These are phyloP conservation scores for Hygrophoropsis aurantiaca DNA, from an alignment of 768 basidiomycete genomes.

Conservation along the genomic window DNA sequence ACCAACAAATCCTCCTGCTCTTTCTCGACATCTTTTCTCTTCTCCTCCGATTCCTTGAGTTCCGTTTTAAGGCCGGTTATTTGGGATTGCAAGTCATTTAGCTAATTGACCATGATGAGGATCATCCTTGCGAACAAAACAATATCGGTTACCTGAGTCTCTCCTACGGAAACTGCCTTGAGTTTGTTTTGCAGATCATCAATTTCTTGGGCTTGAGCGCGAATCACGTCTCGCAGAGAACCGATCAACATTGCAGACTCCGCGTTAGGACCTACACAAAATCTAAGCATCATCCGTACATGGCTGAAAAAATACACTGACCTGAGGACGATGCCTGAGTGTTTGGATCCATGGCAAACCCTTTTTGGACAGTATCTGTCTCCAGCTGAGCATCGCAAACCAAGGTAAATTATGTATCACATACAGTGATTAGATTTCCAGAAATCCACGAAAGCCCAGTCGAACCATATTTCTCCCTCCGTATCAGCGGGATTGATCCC, in stretches of 20 bases:
- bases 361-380: slow-evolving; percentile 75
- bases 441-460: slow-evolving; percentile 97
- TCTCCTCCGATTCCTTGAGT: slow-evolving; percentile 55
- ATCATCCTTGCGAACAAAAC: neutral
- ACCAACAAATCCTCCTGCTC: slow-evolving; percentile 97
- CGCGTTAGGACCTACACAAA: slow-evolving; percentile 55
- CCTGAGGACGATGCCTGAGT: slow-evolving; percentile 60
- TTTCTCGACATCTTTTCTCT: slow-evolving; percentile 83
- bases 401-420: neutral
- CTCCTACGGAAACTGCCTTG: slow-evolving; percentile 34
- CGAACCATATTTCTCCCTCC: slow-evolving; percentile 93
- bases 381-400: neutral
- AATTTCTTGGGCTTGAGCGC: slow-evolving; percentile 79
- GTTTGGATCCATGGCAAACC: slow-evolving; percentile 68
- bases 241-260: slow-evolving; percentile 81
- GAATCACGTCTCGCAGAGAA: slow-evolving; percentile 82
- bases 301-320: slow-evolving; percentile 25
- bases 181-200: slow-evolving; percentile 65
- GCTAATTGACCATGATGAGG: slow-evolving; percentile 26
- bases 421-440: slow-evolving; percentile 97
- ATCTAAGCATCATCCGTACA: slow-evolving; percentile 2
- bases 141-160: slow-evolving; percentile 36
- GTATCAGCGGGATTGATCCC: slow-evolving; percentile 35
- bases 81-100: slow-evolving; percentile 45
- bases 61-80: slow-evolving; percentile 46